Evolutionary conservation across 2,329 filamentous ascomycete genomes (phyloP), one percentile per base, ranked within the genome.

Genomic region (Tolypocladium guangdongense): DNA sequence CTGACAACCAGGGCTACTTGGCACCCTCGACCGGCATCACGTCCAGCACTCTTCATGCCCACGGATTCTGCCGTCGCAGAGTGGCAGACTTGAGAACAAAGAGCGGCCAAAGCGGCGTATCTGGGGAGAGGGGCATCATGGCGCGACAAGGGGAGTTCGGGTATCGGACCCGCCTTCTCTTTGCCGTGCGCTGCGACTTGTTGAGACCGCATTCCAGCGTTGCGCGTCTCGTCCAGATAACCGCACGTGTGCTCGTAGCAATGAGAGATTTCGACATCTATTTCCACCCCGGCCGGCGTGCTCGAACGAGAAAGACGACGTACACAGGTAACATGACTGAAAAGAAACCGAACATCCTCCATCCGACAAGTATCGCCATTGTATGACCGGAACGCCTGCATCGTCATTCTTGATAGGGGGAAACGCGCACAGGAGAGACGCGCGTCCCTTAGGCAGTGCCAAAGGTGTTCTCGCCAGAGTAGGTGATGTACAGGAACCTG

Each of bases 401-500:
- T 67, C 63, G 60, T 64, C 56, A 43, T 49, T 62, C 60, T 57
- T 58, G 55, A 58, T 54, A 56, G 16, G 27, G 43, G 27, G 3
- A 10, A 33, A 20, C 27, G 43, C 43, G 43, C 43, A 14, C 43
- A 27, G 14, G 30, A 20, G 52, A 53, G 54, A 54, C 39, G 49
- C 52, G 45, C 24, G 22, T 10, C 37, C 51, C 43, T 63, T 55
- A 66, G 51, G 60, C 62, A 51, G 57, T 59, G 68, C 93, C 93
- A 68, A 99, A 99, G 53, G 93, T 99, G 81, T 97, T 99, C 83
- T 97, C 93, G 75, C 93, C 93, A 50, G 92, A 97, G 81, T 96
- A 96, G 64, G 92, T 97, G 77, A 99, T 99, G 79, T 99, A 99
- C 56, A 99, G 81, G 80, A 97, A 96, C 50, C 89, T 90, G 66